Evolutionary conservation across 768 basidiomycete genomes (phyloP).

Genomic region (Agaricus subrufescens): DNA sequence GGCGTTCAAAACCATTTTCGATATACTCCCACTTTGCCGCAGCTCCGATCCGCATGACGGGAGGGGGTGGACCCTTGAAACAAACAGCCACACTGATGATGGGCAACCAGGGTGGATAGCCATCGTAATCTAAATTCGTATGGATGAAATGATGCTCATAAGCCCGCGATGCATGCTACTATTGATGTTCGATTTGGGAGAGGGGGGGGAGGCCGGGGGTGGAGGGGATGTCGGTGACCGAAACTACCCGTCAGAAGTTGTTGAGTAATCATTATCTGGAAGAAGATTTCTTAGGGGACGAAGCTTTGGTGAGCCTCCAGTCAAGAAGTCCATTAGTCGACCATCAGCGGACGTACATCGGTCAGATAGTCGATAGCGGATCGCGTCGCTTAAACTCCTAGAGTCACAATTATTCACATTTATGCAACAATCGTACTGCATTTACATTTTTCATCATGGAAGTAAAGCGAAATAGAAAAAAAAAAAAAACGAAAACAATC

Average conservation of each 20-base stretch:
- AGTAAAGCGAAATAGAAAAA: background rate
- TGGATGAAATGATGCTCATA: background rate
- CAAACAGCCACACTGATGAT: conserved; percentile 1
- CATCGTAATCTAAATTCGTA: conserved; percentile 9
- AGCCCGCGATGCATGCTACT: background rate
- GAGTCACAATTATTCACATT: background rate
- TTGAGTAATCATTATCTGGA: background rate
- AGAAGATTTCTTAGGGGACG: background rate
- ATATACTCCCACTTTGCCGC: background rate
- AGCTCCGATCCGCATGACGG: background rate
- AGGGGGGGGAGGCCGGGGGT: too few relatives aligned
- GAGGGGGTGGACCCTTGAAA: background rate
- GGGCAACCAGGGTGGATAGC: background rate
- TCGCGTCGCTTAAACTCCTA: conserved; percentile 8
- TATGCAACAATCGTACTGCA: background rate
- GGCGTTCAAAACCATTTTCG: background rate
- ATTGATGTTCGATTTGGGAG: background rate
- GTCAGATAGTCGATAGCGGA: conserved; percentile 8
- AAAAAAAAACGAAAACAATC: background rate
- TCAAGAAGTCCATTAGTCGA: background rate
- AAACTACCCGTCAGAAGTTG: background rate
- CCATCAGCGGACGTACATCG: conserved; percentile 1
- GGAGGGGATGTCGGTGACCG: background rate
- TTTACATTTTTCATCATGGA: background rate
- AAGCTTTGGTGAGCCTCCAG: background rate